phyloP scores from a whole-genome alignment of 768 basidiomycete species.

The Lactifluus piperatus region DNA sequence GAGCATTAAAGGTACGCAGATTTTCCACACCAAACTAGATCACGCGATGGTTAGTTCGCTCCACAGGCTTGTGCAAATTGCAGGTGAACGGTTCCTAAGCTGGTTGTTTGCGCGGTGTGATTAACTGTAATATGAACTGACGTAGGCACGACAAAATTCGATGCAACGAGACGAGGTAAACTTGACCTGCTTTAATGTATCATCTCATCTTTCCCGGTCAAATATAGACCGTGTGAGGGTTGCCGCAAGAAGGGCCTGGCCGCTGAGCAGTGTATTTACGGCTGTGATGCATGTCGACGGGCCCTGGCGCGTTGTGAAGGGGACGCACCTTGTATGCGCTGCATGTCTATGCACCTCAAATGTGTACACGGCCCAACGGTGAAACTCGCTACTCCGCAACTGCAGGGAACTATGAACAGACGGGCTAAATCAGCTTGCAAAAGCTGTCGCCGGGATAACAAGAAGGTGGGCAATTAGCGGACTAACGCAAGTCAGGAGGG shows the following conservation, averaged over 20 bases:
- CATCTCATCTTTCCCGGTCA: not conserved
- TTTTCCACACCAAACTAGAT: not conserved
- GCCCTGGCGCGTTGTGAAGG: slow-evolving; percentile 38
- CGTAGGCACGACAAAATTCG: slow-evolving; percentile 52
- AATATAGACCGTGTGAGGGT: slow-evolving; percentile 45
- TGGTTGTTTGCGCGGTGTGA: slow-evolving; percentile 1
- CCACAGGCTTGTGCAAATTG: slow-evolving; percentile 50
- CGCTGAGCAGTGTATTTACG: slow-evolving; percentile 48
- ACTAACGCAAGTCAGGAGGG: not conserved
- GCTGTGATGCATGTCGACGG: slow-evolving; percentile 51
- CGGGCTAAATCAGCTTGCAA: slow-evolving; percentile 52
- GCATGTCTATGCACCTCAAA: slow-evolving; percentile 30
- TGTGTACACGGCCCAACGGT: slow-evolving; percentile 38
- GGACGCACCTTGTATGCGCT: slow-evolving; percentile 31
- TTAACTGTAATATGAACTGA: slow-evolving; percentile 13
- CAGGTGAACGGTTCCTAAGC: slow-evolving; percentile 33
- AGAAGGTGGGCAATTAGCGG: slow-evolving; percentile 37
- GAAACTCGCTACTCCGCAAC: slow-evolving; percentile 17
- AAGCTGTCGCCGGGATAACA: slow-evolving; percentile 54
- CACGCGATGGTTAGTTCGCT: not conserved
- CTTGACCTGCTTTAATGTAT: not conserved
- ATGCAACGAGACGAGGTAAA: slow-evolving; percentile 49
- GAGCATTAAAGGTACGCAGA: slow-evolving; percentile 9
- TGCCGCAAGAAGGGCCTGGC: slow-evolving; percentile 48
- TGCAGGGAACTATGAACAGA: slow-evolving; percentile 30